Percentiles rank a stretch among this genome's conserved stretches.
Evolutionary conservation across 169 alveolate genomes (phyloP).

Genomic region (Cytauxzoon felis): DNA sequence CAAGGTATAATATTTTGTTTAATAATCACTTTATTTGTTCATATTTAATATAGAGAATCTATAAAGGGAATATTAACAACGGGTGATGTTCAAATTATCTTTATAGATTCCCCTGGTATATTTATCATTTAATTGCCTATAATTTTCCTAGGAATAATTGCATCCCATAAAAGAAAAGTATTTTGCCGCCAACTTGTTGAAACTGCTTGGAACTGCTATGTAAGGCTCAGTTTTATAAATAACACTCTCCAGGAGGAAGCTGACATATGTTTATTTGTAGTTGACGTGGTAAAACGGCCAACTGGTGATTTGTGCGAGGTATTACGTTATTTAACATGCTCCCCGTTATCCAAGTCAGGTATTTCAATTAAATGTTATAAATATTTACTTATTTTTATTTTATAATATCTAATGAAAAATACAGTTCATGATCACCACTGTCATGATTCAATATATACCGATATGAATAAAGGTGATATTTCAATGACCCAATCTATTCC

Average conservation of each 20-base stretch:
- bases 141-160: constrained; percentile 52
- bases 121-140: not conserved
- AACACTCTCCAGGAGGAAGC: constrained; percentile 63
- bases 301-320: constrained; percentile 68
- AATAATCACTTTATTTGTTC: no score
- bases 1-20: constrained; percentile 47
- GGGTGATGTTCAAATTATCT: constrained; percentile 74
- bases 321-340: constrained; percentile 62
- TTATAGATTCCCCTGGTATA: constrained; percentile 80
- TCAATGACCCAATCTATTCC: constrained; percentile 18
- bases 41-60: constrained; percentile 28
- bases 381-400: not conserved
- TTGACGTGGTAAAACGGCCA: constrained; percentile 81
- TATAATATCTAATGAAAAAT: not conserved
- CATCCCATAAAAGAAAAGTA: constrained; percentile 75
- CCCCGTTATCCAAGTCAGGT: not conserved
- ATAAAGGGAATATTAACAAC: constrained; percentile 70
- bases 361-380: not conserved
- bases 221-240: not conserved
- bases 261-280: constrained; percentile 76
- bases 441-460: not conserved
- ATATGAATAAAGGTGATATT: not conserved
- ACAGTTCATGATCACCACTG: not conserved
- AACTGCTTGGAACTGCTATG: constrained; percentile 83
- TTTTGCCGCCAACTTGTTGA: constrained; percentile 75